Conservation (phyloP, 2,329 filamentous ascomycete species). For the Pyricularia sp. region DNA sequence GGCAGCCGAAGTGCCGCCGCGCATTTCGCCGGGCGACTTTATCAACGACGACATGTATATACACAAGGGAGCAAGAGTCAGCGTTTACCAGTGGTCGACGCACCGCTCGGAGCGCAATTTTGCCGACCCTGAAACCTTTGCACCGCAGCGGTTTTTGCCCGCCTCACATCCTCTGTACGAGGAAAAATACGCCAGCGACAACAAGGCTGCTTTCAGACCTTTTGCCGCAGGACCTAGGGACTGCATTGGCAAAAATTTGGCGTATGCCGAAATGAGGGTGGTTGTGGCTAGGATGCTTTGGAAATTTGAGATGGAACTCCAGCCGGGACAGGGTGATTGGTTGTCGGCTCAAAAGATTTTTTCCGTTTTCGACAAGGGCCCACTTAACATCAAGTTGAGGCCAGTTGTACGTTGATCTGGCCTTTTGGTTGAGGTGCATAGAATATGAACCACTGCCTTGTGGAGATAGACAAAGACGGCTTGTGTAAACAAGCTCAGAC, state of each 20-base stretch:
- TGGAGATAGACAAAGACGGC: too few species aligned
- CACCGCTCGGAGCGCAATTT: neutral
- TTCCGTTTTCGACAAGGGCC: conserved; percentile 21
- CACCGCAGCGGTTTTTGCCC: conserved; percentile 1
- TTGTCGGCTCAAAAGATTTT: conserved; percentile 20
- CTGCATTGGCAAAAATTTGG: conserved; percentile 16
- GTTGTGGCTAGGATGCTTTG: conserved; percentile 28
- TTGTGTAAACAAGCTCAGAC: too few species aligned
- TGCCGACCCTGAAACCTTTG: neutral
- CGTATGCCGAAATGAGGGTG: conserved; percentile 31
- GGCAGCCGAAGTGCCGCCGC: conserved; percentile 15
- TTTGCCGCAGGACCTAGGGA: conserved; percentile 5
- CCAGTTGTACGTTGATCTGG: too few species aligned
- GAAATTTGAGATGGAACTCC: conserved; percentile 27
- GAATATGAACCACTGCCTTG: too few species aligned
- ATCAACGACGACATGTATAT: neutral
- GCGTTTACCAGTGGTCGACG: neutral
- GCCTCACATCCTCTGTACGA: neutral
- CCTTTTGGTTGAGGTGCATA: too few species aligned
- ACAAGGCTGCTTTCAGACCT: neutral
- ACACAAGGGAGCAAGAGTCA: neutral
- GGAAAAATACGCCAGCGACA: neutral
- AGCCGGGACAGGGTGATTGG: conserved; percentile 17
- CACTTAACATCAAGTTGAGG: conserved; percentile 13
- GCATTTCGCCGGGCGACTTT: neutral